A percentile compares a stretch with the other conserved stretches of the same genome.
phyloP scores from a whole-genome alignment of 2,329 filamentous ascomycete species.

The Cylindrodendrum hubeiense region DNA sequence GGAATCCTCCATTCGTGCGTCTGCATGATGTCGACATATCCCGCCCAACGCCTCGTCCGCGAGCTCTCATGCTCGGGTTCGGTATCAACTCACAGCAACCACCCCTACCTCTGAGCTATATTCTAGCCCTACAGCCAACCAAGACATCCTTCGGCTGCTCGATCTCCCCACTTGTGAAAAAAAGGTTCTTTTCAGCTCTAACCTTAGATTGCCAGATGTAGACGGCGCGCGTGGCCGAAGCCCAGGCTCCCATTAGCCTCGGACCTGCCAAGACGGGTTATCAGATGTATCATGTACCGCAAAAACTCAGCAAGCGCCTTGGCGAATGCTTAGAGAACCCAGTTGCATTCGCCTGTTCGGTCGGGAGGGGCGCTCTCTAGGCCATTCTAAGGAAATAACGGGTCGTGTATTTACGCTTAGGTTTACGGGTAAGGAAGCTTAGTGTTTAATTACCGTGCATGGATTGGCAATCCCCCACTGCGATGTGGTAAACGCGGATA shows the following conservation, averaged over 20 bases:
- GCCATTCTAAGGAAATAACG: neutral
- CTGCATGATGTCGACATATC: conserved; percentile 1
- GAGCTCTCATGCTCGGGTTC: neutral
- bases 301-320: neutral
- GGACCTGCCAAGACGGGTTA: conserved; percentile 11
- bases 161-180: neutral
- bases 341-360: neutral
- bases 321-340: neutral
- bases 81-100: neutral
- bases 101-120: conserved; percentile 19
- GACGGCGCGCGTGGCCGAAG: conserved; percentile 1
- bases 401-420: neutral
- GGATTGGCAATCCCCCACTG: neutral
- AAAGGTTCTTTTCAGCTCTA: conserved; percentile 19
- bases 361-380: neutral
- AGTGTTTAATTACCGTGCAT: too few species aligned
- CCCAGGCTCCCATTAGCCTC: neutral
- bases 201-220: conserved; percentile 23
- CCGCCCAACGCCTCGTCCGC: neutral
- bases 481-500: neutral
- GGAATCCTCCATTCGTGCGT: conserved; percentile 1
- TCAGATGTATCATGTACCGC: conserved; percentile 11
- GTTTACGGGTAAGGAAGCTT: neutral
- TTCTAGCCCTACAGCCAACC: neutral
- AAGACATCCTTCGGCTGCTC: too few species aligned